Base-by-base conservation (phyloP, 805 yeast species). In the Saccharomycopsis sp. region DNA sequence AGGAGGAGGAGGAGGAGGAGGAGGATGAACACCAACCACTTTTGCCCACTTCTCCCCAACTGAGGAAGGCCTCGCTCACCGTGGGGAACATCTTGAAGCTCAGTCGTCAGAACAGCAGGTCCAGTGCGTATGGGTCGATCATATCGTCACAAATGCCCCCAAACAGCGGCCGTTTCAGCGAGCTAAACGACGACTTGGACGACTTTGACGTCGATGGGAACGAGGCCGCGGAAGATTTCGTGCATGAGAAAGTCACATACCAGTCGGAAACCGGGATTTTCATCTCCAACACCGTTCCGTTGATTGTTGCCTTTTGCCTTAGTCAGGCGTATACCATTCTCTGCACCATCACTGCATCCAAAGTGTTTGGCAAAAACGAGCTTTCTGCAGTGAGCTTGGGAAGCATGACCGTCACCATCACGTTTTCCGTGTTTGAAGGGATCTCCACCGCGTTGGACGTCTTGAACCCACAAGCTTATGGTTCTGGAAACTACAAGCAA, bases 361-460 rank as follows among this genome's bases (percentile, higher is more conserved):
- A 77, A 52, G 58, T 83, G 38, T 46, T 46, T 31, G 95, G 95
- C 27, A 82, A 80, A 36, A 69, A 68, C 27, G 87, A 84, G 56
- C 65, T 84, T 37, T 92, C 88, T 2, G 94, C 94, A 0, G 89
- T 83, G 4, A 79, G 89, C 1, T 63, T 84, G 54, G 89, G 86
- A 1, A 73, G 84, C 0, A 84, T 83, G 87, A 82, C 92, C 1
- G 81, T 85, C 1, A 80, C 80, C 49, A 81, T 84, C 47, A 79
- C 89, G 0, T 75, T 80, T 50, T 85, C 94, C 0, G 67, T 83
- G 25, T 77, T 83, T 52, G 89, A 82, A 55, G 95, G 94, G 21
- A 71, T 84, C 38, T 77, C 92, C 1, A 82, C 94, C 0, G 80
- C 87, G 36, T 65, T 84, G 45, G 95, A 84, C 55, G 82, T 94